These are phyloP conservation scores for Quercus berberidifolia DNA, from an alignment of 306 rosid genomes.

Conservation along the genomic window DNA sequence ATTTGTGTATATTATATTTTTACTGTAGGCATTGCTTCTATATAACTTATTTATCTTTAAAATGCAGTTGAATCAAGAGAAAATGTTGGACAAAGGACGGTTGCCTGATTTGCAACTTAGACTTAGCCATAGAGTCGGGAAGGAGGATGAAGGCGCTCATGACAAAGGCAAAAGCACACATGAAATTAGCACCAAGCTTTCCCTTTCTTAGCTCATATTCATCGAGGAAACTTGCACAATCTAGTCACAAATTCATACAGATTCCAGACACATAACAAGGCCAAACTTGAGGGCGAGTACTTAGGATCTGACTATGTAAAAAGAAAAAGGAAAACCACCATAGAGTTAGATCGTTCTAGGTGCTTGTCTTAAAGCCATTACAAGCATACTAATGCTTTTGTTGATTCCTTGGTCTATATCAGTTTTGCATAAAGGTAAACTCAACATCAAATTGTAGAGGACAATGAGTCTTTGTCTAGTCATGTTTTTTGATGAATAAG, in stretches of 20 bases:
- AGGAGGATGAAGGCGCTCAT: slow-evolving; percentile 22
- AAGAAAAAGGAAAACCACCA: background rate
- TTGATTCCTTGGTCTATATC: background rate
- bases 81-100: slow-evolving; percentile 27
- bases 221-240: slow-evolving; percentile 21
- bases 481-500: background rate
- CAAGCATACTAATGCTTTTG: background rate
- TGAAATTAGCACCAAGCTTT: slow-evolving; percentile 62
- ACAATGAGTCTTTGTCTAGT: background rate
- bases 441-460: background rate
- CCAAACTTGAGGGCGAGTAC: slow-evolving; percentile 15
- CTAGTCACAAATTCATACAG: slow-evolving; percentile 8
- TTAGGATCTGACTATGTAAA: slow-evolving; percentile 4
- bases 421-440: background rate
- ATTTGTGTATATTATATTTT: too few relatives aligned
- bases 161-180: slow-evolving; percentile 33
- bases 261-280: slow-evolving; percentile 1
- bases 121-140: slow-evolving; percentile 35
- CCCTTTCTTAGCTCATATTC: slow-evolving; percentile 48
- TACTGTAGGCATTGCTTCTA: background rate
- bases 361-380: background rate
- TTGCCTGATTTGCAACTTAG: slow-evolving; percentile 61
- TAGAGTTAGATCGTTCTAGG: slow-evolving; percentile 2
- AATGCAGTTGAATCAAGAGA: slow-evolving; percentile 46
- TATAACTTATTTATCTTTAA: background rate